Conservation (phyloP, 768 basidiomycete genomes). For the Infundibulicybe gibba region DNA sequence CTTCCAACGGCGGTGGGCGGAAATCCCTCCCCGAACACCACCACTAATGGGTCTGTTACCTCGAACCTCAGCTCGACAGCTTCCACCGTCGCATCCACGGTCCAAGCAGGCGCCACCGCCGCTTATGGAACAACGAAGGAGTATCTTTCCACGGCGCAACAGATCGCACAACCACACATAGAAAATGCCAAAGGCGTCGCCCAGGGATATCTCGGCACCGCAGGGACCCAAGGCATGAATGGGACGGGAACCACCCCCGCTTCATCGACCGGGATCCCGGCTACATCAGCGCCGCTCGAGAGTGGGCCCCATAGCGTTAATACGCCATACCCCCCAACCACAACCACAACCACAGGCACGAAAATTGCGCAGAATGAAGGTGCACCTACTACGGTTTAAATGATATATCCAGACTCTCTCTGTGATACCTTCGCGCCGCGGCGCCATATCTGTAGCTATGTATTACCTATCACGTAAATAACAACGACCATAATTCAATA, state of each 20-base stretch:
- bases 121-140: constrained; percentile 26
- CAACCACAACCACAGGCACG: constrained; percentile 8
- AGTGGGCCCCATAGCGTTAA: constrained; percentile 29
- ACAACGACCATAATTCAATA: too few species aligned
- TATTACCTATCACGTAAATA: too few species aligned
- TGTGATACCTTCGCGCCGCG: too few species aligned
- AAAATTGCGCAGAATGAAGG: constrained; percentile 18
- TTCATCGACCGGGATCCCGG: constrained; percentile 22
- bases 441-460: too few species aligned
- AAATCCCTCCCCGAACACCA: constrained; percentile 10
- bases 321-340: constrained; percentile 24
- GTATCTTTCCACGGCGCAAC: constrained; percentile 23
- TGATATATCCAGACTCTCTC: too few species aligned
- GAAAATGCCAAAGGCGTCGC: constrained; percentile 33
- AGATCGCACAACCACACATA: constrained; percentile 35
- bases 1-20: constrained; percentile 23
- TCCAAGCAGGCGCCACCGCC: constrained; percentile 27
- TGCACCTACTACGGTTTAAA: not conserved
- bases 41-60: constrained; percentile 5
- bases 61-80: not conserved
- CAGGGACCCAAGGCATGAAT: constrained; percentile 12
- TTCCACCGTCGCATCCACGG: constrained; percentile 19
- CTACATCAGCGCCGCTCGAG: constrained; percentile 37
- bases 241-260: constrained; percentile 9
- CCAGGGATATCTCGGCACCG: constrained; percentile 21